These are phyloP conservation scores for Thoreauomyces humboldtii DNA, from an alignment of 192 early-diverging fungal genomes.

Conservation along the genomic window DNA sequence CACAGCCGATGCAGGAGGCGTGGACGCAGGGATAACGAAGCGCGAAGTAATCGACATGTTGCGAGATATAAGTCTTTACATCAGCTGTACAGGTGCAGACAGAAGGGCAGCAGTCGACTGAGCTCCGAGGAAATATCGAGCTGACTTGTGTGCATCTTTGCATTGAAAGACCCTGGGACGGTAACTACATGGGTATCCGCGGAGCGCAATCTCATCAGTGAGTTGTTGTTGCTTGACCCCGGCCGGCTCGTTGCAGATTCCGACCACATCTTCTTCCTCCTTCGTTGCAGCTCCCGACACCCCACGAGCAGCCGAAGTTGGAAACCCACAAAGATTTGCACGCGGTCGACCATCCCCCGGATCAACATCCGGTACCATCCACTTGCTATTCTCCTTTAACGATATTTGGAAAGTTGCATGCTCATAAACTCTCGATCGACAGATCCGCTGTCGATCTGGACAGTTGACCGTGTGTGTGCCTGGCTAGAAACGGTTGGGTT, in stretches of 20 bases:
- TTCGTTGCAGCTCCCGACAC: no score
- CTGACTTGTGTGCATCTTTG: background rate
- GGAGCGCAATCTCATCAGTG: conserved; percentile 5
- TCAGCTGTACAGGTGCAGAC: conserved; percentile 1
- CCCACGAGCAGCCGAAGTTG: no score
- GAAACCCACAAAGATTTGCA: no score
- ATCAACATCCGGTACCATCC: no score
- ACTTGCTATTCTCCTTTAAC: no score
- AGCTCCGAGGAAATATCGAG: background rate
- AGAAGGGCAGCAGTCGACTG: background rate
- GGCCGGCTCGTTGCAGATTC: no score
- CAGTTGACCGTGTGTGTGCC: background rate
- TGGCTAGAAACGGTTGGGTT: conserved; percentile 7
- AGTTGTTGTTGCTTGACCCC: no score
- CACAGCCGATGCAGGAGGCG: background rate
- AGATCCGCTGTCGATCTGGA: conserved; percentile 1
- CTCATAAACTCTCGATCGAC: no score
- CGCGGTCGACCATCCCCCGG: no score
- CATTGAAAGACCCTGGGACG: background rate
- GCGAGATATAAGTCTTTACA: conserved; percentile 10
- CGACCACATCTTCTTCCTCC: no score
- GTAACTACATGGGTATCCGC: conserved; percentile 13
- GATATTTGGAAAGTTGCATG: no score
- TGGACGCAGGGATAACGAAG: background rate
- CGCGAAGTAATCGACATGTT: conserved; percentile 15